Evolutionary conservation across 805 yeast species (phyloP), one percentile per base, ranked within the genome.

Genomic region (Candida nanaspora): DNA sequence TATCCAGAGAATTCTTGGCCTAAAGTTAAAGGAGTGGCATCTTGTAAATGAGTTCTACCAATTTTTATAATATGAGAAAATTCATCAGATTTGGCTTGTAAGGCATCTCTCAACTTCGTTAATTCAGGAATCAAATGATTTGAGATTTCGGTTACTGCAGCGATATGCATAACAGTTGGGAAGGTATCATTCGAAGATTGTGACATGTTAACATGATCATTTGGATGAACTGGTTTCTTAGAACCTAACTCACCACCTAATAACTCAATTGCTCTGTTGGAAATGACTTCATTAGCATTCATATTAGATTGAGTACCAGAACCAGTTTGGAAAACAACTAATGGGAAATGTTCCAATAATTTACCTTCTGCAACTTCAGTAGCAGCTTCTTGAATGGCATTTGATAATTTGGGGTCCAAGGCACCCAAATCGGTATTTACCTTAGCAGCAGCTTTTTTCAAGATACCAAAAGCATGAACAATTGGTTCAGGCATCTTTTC

Each of bases 121-220:
- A 93, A 73, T 58, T 87, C 86, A 15, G 98, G 98, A 40, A 91
- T 52, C 63, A 93, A 74, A 33, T 72, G 70, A 59, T 75, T 57
- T 41, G 82, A 69, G 68, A 91, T 85, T 70, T 91, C 96, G 33
- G 84, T 76, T 48, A 89, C 96, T 16, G 98, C 96, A 42, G 98
- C 97, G 67, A 93, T 91, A 72, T 93, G 98, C 98, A 93, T 93
- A 42, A 91, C 98, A 29, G 98, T 89, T 52, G 98, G 98, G 85
- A 93, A 93, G 41, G 98, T 93, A 69, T 93, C 98, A 65, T 93
- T 93, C 36, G 96, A 87, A n/a, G 96, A 86, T 70, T 93, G 98
- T 16, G 96, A 86, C 86, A 87, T 89, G 75, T 93, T 93, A 57
- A 89, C 94, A 69, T 93, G 98, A 67, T 93, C 98, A 69, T 93